Evolutionary conservation across 1,284 basidiomycete species (phyloP), one percentile per base, ranked within the genome.

Genomic region (Athelia psychrophila): DNA sequence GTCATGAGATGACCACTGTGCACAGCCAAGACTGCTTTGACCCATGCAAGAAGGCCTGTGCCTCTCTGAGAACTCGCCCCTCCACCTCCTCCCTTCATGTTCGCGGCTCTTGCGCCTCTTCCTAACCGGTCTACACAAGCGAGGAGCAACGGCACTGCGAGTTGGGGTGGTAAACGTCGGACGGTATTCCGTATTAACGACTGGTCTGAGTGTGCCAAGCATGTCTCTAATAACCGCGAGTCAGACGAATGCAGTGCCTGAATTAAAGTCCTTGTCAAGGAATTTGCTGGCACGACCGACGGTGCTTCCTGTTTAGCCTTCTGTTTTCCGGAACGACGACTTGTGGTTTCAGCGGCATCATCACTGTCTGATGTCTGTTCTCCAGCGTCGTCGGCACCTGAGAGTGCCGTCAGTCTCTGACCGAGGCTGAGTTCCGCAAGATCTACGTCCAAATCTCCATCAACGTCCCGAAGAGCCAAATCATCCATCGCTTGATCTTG

Each of bases 211-310:
- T 98, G 93, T 1, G 81, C 74, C 27, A 99, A 75, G 72, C 95
- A 98, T 24, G 89, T 87, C 63, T 97, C 93, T 52, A 99, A 75
- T 36, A 99, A 75, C 5, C 86, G 84, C 1, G 88, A 83, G 74
- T 99, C 97, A 19, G 91, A 90, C 2, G 96, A 98, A 68, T 99
- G 96, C 45, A 99, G 75, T 0, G 97, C 96, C 72, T 99, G 97
- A 48, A 96, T 93, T 47, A 99, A 80, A 15, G 96, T 95, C 49
- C 95, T 88, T 22, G 96, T 93, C 50, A 99, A 81, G 1, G 96
- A 97, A 54, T 89, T 86, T 1, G 93, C 86, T 44, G 92, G 92
- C 36, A 91, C 81, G 19, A 83, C 72, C n/a, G 70, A 60, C 15
- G 66, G 54, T 23, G 74, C 68, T 32, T 64, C 64, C 51, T 69